phyloP scores from a whole-genome alignment of 306 rosid species.

The Boehmeria nivea region DNA sequence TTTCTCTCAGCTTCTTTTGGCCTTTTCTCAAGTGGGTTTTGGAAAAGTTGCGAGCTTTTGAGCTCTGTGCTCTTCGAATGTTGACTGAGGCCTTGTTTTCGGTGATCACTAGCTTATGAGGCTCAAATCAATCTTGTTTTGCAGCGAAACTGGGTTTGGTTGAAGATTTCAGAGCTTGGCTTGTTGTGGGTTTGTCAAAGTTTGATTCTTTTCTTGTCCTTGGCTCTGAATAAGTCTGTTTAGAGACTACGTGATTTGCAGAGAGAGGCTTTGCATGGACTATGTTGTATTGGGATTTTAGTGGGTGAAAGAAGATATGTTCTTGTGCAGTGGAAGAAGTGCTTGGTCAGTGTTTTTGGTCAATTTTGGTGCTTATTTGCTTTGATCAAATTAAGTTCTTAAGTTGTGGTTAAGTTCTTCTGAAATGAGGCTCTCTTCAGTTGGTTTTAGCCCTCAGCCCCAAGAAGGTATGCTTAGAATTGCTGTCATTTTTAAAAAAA shows the following conservation, averaged over 20 bases:
- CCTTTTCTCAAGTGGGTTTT: constrained; percentile 30
- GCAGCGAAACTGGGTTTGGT: constrained; percentile 68
- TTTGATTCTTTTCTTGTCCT: background rate
- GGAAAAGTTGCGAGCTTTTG: constrained; percentile 16
- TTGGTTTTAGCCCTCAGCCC: constrained; percentile 84
- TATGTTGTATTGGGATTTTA: constrained; percentile 27
- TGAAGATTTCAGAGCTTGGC: constrained; percentile 39
- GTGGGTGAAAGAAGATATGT: constrained; percentile 36
- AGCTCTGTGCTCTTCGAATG: background rate
- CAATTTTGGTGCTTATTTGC: constrained; percentile 37
- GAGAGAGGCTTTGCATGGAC: constrained; percentile 9
- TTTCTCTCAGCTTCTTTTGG: constrained; percentile 15
- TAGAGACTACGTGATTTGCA: constrained; percentile 16
- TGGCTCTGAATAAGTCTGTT: constrained; percentile 8
- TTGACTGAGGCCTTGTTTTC: background rate
- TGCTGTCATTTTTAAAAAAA: no score
- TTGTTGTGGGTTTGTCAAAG: constrained; percentile 17
- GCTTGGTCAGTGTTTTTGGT: constrained; percentile 32
- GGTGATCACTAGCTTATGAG: constrained; percentile 48
- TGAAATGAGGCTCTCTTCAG: constrained; percentile 81
- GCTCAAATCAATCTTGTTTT: constrained; percentile 50
- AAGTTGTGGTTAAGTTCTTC: constrained; percentile 13
- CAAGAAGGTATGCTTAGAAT: constrained; percentile 59
- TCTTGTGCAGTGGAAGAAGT: constrained; percentile 25
- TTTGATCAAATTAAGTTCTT: constrained; percentile 27